Conservation (phyloP, 108 stramenopile genomes). For the Schizochytrium sp. region DNA sequence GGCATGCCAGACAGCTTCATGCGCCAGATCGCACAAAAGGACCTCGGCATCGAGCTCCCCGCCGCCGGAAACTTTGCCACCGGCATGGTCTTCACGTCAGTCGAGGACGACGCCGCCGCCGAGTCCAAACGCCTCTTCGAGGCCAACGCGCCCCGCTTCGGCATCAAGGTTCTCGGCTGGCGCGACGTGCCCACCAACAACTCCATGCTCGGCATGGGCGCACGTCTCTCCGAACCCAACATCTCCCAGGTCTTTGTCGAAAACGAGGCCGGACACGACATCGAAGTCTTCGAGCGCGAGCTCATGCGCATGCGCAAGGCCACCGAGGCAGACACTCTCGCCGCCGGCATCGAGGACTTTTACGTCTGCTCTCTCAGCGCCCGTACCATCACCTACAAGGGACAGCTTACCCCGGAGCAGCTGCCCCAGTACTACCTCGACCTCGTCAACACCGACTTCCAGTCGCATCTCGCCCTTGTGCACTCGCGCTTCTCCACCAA, state of each 20-base stretch:
- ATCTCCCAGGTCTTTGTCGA: constrained; percentile 87
- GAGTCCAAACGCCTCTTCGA: constrained; percentile 70
- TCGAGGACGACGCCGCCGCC: constrained; percentile 61
- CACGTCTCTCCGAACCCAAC: constrained; percentile 75
- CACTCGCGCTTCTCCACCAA: constrained; percentile 90
- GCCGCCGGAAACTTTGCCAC: constrained; percentile 74
- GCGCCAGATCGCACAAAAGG: constrained; percentile 66
- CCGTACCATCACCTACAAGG: constrained; percentile 87
- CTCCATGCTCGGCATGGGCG: constrained; percentile 76
- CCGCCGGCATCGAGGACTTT: constrained; percentile 42
- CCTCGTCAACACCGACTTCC: constrained; percentile 69
- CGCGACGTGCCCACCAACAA: constrained; percentile 76
- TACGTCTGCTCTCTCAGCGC: constrained; percentile 76
- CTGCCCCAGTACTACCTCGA: constrained; percentile 82
- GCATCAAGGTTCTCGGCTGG: constrained; percentile 72
- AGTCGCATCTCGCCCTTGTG: constrained; percentile 73
- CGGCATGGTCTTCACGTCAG: constrained; percentile 85
- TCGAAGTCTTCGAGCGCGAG: constrained; percentile 76
- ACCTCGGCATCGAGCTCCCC: constrained; percentile 67
- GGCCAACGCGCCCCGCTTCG: constrained; percentile 62
- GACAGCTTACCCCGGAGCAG: constrained; percentile 85
- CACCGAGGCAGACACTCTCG: constrained; percentile 63
- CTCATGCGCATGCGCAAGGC: constrained; percentile 68
- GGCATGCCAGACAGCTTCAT: constrained; percentile 90
- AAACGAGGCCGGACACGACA: constrained; percentile 62